Evolutionary conservation across 2,329 filamentous ascomycete species (phyloP).

Genomic region (Penicillium fuscoglaucum): DNA sequence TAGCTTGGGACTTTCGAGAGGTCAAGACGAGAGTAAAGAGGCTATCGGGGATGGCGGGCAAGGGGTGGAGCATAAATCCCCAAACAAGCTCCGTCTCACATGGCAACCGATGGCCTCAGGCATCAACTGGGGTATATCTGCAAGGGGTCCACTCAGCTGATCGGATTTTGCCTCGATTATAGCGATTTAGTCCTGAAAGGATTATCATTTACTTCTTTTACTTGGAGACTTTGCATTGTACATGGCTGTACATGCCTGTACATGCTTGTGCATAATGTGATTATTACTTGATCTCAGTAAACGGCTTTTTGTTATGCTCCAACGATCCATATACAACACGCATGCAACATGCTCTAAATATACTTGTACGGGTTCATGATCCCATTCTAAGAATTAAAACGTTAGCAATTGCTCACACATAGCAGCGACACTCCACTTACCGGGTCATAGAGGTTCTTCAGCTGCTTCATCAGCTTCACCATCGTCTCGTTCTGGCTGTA

Average conservation of each 20-base stretch:
- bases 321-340: not conserved
- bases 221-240: not conserved
- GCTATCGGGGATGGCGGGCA: conserved; percentile 9
- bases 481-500: conserved; percentile 89
- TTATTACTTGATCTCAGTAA: not conserved
- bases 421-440: conserved; percentile 55
- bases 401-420: conserved; percentile 18
- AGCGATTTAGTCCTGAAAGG: not conserved
- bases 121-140: conserved; percentile 15
- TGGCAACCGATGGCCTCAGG: conserved; percentile 20
- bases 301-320: not conserved
- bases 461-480: conserved; percentile 88
- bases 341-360: conserved; percentile 50
- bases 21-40: conserved; percentile 8
- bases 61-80: conserved; percentile 28
- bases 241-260: not conserved
- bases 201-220: conserved; percentile 3
- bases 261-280: not conserved
- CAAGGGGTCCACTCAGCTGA: conserved; percentile 19
- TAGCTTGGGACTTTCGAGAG: conserved; percentile 8
- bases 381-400: conserved; percentile 64
- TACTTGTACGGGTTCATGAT: conserved; percentile 99
- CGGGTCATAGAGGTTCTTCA: conserved; percentile 92
- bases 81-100: conserved; percentile 27
- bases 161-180: not conserved